These are phyloP conservation scores for Gentiana dahurica DNA, from an alignment of 257 asterid species.

Conservation along the genomic window DNA sequence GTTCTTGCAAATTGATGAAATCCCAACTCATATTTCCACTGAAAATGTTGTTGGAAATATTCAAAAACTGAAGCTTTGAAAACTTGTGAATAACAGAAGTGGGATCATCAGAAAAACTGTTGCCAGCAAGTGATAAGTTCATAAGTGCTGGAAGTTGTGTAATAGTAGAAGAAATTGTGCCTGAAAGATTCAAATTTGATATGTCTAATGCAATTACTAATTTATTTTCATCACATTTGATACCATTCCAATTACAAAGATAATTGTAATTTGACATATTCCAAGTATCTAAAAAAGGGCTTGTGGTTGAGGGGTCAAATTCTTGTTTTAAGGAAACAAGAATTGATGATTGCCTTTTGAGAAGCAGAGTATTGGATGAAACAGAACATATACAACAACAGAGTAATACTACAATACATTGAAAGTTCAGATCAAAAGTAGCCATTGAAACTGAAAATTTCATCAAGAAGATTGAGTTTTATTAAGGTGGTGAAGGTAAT, in stretches of 20 bases:
- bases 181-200: conserved; percentile 36
- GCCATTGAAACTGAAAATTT: conserved; percentile 16
- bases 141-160: conserved; percentile 15
- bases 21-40: conserved; percentile 27
- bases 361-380: conserved; percentile 13
- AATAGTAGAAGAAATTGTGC: conserved; percentile 21
- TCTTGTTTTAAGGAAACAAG: conserved; percentile 19
- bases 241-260: conserved; percentile 28
- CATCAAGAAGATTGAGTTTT: not conserved
- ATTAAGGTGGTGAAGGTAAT: not conserved
- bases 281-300: conserved; percentile 21
- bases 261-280: conserved; percentile 22
- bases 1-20: conserved; percentile 10
- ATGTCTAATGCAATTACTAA: conserved; percentile 24
- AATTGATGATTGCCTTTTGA: conserved; percentile 23
- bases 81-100: conserved; percentile 6
- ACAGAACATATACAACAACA: conserved; percentile 4
- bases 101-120: conserved; percentile 17
- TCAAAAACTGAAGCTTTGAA: conserved; percentile 13
- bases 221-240: conserved; percentile 22
- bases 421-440: conserved; percentile 3
- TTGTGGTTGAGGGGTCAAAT: conserved; percentile 12
- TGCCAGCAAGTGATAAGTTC: conserved; percentile 23
- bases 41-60: conserved; percentile 27
- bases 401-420: conserved; percentile 7